These are phyloP conservation scores for Curvularia sp. DNA, from an alignment of 2,329 filamentous ascomycete species.

Conservation along the genomic window DNA sequence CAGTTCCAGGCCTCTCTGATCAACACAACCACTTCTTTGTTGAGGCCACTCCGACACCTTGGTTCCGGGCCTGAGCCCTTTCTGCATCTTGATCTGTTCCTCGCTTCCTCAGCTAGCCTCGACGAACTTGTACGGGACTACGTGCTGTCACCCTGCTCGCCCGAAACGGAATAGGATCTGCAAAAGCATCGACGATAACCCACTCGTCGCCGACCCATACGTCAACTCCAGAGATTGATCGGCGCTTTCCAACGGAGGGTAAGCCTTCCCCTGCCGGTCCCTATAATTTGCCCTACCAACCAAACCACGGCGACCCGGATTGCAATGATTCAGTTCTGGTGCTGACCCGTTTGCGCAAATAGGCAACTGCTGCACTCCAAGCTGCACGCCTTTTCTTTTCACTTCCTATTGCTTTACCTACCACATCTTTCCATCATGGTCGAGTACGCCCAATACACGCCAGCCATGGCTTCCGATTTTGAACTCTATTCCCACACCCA, in stretches of 20 bases:
- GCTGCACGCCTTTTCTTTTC: slow-evolving; percentile 16
- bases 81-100: slow-evolving; percentile 31
- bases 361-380: slow-evolving; percentile 30
- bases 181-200: slow-evolving; percentile 27
- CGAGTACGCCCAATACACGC: slow-evolving; percentile 44
- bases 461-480: slow-evolving; percentile 48
- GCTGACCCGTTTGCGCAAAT: slow-evolving; percentile 36
- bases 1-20: slow-evolving; percentile 46
- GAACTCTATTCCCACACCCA: slow-evolving; percentile 48
- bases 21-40: slow-evolving; percentile 37
- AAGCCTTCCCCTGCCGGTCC: slow-evolving; percentile 43
- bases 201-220: slow-evolving; percentile 41
- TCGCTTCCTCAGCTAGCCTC: slow-evolving; percentile 41
- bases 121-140: slow-evolving; percentile 28
- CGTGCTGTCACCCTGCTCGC: slow-evolving; percentile 35
- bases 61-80: slow-evolving; percentile 19
- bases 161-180: slow-evolving; percentile 38
- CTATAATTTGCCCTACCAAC: slow-evolving; percentile 35
- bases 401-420: slow-evolving; percentile 12
- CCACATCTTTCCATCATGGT: slow-evolving; percentile 42
- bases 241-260: slow-evolving; percentile 39
- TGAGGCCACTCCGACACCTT: slow-evolving; percentile 27
- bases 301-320: slow-evolving; percentile 22
- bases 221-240: slow-evolving; percentile 35
- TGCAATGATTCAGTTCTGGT: slow-evolving; percentile 31